phyloP scores from a whole-genome alignment of 1,139 yeast species.

The Geotrichum australiense region DNA sequence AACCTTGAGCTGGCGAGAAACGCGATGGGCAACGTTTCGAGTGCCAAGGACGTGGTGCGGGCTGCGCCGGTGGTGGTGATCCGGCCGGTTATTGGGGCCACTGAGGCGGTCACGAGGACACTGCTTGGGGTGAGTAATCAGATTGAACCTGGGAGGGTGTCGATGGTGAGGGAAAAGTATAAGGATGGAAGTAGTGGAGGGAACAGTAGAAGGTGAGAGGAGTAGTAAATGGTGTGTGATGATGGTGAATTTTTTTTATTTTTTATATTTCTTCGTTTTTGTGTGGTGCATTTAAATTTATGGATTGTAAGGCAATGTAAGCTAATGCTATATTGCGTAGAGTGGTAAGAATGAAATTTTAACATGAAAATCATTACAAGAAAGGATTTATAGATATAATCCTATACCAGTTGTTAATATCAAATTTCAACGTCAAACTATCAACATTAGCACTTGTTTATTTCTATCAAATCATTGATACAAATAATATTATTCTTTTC shows the following conservation, averaged over 20 bases:
- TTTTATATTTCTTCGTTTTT: not conserved
- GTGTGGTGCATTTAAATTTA: too few species aligned
- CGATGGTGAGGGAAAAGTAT: slow-evolving; percentile 40
- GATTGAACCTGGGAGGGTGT: slow-evolving; percentile 55
- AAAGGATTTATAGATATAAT: too few species aligned
- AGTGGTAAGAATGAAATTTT: too few species aligned
- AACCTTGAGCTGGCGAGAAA: slow-evolving; percentile 62
- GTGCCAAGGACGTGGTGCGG: slow-evolving; percentile 56
- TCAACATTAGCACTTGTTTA: too few species aligned
- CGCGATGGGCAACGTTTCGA: slow-evolving; percentile 53
- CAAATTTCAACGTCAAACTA: too few species aligned
- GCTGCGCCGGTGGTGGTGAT: slow-evolving; percentile 76
- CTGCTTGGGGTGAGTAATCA: slow-evolving; percentile 79
- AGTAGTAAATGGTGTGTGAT: not conserved
- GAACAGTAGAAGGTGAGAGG: slow-evolving; percentile 30
- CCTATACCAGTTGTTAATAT: too few species aligned
- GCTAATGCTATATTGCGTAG: too few species aligned
- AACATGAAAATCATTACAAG: too few species aligned
- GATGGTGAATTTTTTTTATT: not conserved
- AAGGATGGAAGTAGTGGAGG: slow-evolving; percentile 25
- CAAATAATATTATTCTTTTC: too few species aligned
- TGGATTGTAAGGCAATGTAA: too few species aligned
- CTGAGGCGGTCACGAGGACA: slow-evolving; percentile 80
- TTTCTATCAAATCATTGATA: too few species aligned
- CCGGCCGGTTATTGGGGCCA: slow-evolving; percentile 86